Base-by-base conservation (phyloP, 768 basidiomycete species). In the Russula virescens region DNA sequence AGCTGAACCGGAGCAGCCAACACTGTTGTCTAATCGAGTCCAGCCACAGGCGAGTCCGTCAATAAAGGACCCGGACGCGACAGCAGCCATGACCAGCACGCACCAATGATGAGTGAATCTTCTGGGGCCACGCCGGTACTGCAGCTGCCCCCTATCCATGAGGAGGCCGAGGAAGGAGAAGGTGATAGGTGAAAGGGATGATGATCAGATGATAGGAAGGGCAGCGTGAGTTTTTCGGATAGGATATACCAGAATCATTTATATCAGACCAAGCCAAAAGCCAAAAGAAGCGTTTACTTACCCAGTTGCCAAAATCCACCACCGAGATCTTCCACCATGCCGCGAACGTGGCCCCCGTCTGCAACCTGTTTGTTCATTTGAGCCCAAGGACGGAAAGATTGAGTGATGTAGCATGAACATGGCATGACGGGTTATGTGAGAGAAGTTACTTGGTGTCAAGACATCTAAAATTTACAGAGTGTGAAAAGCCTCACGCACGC, bases 1-100 rank as follows among this genome's bases (percentile, higher is more conserved):
- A 62, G 62, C 53, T 72, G 71, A n/a, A 72, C 66, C 0, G 71
- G 71, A 11, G 68, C 62, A 1, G 71, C 68, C 57, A 72, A 67
- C 16, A 65, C 21, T 8, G 66, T 58, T 8, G 68, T 69, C 71
- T 71, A 50, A 49, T 3, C 14, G 49, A 25, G n/a, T 19, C 5
- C 31, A 3, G 31, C 8, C 31, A 8, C 31, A 31, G 31, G 31
- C 31, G 31, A 14, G 34, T 38, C 38, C 38, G 38, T 38, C 10
- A 38, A 38, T 14, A 11, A 11, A 38, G 10, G 31, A n/a, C n/a
- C n/a, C 34, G 10, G 10, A 6, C 2, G 10, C 8, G 38, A 38
- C 38, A 38, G 38, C 38, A 9, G 38, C 2, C 38, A 38, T 31
- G 7, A 31, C 21, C 14, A 19, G 5, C 16, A 35, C 63, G 47